phyloP scores from a whole-genome alignment of 768 basidiomycete species.

The Tubosaeta brunneosetosa region DNA sequence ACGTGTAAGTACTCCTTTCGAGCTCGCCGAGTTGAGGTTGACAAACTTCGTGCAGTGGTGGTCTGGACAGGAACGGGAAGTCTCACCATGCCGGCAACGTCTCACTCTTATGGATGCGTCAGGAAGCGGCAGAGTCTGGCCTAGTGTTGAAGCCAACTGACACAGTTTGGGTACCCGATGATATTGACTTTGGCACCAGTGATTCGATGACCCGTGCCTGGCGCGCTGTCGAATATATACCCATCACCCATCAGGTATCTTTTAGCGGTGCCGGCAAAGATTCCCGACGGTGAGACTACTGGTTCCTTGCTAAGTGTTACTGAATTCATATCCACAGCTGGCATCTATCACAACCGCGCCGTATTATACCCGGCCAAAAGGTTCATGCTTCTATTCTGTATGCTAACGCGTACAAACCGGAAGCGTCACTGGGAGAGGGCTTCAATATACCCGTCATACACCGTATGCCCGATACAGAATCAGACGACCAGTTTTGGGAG shows the following conservation, averaged over 20 bases:
- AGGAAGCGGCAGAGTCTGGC: slow-evolving; percentile 25
- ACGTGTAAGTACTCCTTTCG: slow-evolving; percentile 21
- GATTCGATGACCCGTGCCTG: slow-evolving; percentile 18
- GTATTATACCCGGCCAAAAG: slow-evolving; percentile 26
- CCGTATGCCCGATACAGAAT: neutral
- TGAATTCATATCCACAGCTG: slow-evolving; percentile 4
- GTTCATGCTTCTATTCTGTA: slow-evolving; percentile 22
- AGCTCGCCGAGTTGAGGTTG: neutral
- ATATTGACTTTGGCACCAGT: slow-evolving; percentile 19
- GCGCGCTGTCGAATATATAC: slow-evolving; percentile 17
- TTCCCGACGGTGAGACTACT: slow-evolving; percentile 12
- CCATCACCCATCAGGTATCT: slow-evolving; percentile 23
- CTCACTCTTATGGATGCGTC: slow-evolving; percentile 32
- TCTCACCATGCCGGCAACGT: slow-evolving; percentile 21
- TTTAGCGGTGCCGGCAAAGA: slow-evolving; percentile 18
- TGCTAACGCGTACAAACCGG: slow-evolving; percentile 19
- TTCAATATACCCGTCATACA: slow-evolving; percentile 18
- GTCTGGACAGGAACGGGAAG: slow-evolving; percentile 10
- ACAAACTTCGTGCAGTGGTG: slow-evolving; percentile 13
- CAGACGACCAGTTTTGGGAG: slow-evolving; percentile 16
- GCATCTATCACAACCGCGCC: slow-evolving; percentile 18
- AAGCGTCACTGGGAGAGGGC: slow-evolving; percentile 17
- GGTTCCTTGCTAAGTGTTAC: neutral
- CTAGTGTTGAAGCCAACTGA: slow-evolving; percentile 24
- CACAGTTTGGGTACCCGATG: slow-evolving; percentile 24